Conservation (phyloP, 805 yeast genomes). For the Metahyphopichia silvanorum region DNA sequence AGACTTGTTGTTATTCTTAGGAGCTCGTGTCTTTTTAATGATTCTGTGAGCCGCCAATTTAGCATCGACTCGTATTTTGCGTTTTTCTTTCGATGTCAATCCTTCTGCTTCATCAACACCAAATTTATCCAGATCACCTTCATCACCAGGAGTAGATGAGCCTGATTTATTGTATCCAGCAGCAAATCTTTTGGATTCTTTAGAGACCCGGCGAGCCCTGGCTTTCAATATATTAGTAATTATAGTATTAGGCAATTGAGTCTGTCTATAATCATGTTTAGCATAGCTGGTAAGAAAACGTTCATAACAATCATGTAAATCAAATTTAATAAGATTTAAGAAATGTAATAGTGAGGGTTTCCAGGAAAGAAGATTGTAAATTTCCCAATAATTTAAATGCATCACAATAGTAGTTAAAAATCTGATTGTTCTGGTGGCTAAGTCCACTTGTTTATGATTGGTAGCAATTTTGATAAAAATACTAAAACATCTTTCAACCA, state of each 20-base stretch:
- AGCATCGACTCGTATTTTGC: constrained; percentile 17
- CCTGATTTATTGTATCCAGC: constrained; percentile 2
- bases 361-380: constrained; percentile 38
- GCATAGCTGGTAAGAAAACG: constrained; percentile 33
- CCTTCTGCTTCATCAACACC: constrained; percentile 14
- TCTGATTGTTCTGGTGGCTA: constrained; percentile 33
- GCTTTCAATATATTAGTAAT: constrained; percentile 12
- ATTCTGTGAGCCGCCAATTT: constrained; percentile 27
- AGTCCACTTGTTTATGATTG: constrained; percentile 22
- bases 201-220: constrained; percentile 9
- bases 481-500: constrained; percentile 39
- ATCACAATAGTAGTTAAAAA: constrained; percentile 35
- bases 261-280: constrained; percentile 19
- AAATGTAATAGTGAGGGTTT: constrained; percentile 42
- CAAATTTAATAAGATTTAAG: constrained; percentile 34
- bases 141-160: constrained; percentile 1
- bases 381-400: constrained; percentile 43
- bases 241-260: constrained; percentile 2
- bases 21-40: constrained; percentile 20
- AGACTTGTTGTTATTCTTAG: constrained; percentile 26
- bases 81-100: constrained; percentile 13
- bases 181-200: constrained; percentile 6
- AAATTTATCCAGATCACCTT: constrained; percentile 13
- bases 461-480: constrained; percentile 34
- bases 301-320: constrained; percentile 36